Evolutionary conservation across 495 filamentous ascomycete genomes (phyloP).

Genomic region (Amphirosellinia nigrospora): DNA sequence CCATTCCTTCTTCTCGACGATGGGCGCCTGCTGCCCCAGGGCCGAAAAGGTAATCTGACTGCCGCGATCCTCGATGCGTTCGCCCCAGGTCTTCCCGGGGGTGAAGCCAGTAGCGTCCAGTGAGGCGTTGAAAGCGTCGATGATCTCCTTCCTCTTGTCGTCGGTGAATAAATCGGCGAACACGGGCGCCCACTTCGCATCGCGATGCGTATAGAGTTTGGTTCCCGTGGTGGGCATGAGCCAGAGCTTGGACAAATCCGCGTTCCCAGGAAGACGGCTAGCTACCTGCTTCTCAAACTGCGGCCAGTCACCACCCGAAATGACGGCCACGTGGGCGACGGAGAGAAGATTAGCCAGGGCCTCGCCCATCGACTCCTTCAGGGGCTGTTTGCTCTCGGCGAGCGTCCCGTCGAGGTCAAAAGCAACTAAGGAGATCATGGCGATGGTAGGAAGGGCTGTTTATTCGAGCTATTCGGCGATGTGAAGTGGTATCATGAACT

Average conservation of each 20-base stretch:
- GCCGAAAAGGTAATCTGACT: constrained; percentile 41
- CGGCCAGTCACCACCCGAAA: constrained; percentile 28
- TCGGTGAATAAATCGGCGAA: constrained; percentile 34
- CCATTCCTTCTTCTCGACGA: constrained; percentile 32
- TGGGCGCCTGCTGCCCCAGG: constrained; percentile 37
- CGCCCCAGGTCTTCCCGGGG: constrained; percentile 37
- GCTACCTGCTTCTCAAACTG: constrained; percentile 31
- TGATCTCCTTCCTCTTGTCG: constrained; percentile 24
- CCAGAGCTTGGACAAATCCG: constrained; percentile 35
- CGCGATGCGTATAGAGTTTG: constrained; percentile 33
- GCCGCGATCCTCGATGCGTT: constrained; percentile 38
- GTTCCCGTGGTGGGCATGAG: constrained; percentile 37
- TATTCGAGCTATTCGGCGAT: neutral
- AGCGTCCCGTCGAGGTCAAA: constrained; percentile 30
- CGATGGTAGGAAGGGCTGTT: neutral
- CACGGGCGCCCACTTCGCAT: constrained; percentile 27
- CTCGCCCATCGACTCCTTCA: constrained; percentile 24
- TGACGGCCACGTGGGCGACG: constrained; percentile 26
- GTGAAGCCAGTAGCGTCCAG: constrained; percentile 83
- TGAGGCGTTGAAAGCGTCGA: constrained; percentile 65
- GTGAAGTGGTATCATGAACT: neutral
- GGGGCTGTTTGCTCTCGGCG: constrained; percentile 24
- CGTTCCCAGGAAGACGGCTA: constrained; percentile 28
- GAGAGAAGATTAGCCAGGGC: constrained; percentile 24
- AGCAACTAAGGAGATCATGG: constrained; percentile 24